Evolutionary conservation across 768 basidiomycete species (phyloP).

Genomic region (Bullera alba): DNA sequence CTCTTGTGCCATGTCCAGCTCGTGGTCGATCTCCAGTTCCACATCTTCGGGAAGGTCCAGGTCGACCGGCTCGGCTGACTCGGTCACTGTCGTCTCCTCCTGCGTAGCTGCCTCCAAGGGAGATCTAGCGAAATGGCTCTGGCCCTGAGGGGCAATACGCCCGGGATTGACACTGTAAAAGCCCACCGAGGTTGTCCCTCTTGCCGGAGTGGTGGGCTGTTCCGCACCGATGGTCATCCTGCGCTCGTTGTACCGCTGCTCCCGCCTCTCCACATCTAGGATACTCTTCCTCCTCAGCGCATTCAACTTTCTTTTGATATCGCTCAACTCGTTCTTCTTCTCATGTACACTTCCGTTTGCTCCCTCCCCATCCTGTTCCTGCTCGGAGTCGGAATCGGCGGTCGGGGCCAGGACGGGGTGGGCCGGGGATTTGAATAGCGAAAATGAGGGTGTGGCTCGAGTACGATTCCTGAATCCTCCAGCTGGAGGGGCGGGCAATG

Average conservation of each 20-base stretch:
- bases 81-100: background rate
- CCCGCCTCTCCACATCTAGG: too few relatives aligned
- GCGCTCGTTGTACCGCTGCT: too few relatives aligned
- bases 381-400: background rate
- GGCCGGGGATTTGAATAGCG: constrained; percentile 9
- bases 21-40: background rate
- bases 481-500: constrained; percentile 30
- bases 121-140: too few relatives aligned
- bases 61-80: too few relatives aligned
- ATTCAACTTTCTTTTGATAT: constrained; percentile 24
- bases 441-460: constrained; percentile 8
- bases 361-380: background rate
- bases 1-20: background rate
- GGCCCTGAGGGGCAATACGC: background rate
- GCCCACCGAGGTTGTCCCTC: constrained; percentile 10
- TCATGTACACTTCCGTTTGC: too few relatives aligned
- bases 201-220: constrained; percentile 29
- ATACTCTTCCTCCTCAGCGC: background rate
- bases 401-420: constrained; percentile 2
- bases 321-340: too few relatives aligned
- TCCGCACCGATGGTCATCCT: constrained; percentile 37
- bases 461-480: constrained; percentile 30
- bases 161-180: constrained; percentile 2
- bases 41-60: background rate
- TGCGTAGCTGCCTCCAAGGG: background rate